Base-by-base conservation (phyloP, 2,329 filamentous ascomycete genomes). In the Dichotomopilus funicola region DNA sequence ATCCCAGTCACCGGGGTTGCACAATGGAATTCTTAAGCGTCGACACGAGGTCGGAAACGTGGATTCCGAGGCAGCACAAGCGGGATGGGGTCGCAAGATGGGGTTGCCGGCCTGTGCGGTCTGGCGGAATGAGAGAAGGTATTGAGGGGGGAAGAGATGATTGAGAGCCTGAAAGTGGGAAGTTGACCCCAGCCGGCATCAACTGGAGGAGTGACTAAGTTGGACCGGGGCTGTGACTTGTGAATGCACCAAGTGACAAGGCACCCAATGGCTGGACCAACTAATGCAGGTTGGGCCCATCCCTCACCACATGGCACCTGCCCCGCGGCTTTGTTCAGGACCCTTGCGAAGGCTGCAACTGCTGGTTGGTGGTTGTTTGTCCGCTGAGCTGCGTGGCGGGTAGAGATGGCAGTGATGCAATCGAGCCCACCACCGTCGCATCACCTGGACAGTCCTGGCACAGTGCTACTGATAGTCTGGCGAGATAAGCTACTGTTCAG, bases 361-460 rank as follows among this genome's bases (percentile, higher is more conserved):
- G 38, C 49, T 35, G 6, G 43, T 41, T 48, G 45, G 49, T 49
- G 49, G 54, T 37, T 51, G 43, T 40, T 13, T 44, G 42, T 45
- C 49, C 42, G 27, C 49, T 8, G 35, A 19, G 52, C 27, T 49
- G 34, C 45, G 40, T 53, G 47, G 51, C 51, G 40, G 8, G 37
- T 9, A 12, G 35, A 33, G 43, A 11, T 44, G 38, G 42, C 52
- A 46, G 58, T n/a, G 10, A 49, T 49, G 47, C 55, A 51, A 52
- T 50, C 55, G 55, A 45, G 38, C 38, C 49, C 57, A 55, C 41
- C 57, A 57, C 41, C 27, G 51, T 43, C 44, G 53, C 54, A 59
- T 59, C 56, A 58, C 19, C 19, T 27, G 19, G 19, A 27, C 19
- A 27, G 19, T 27, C 19, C 19, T 27, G 19, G 19, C 19, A 27